phyloP scores from a whole-genome alignment of 1,284 basidiomycete genomes.

The Leccinum huronense region DNA sequence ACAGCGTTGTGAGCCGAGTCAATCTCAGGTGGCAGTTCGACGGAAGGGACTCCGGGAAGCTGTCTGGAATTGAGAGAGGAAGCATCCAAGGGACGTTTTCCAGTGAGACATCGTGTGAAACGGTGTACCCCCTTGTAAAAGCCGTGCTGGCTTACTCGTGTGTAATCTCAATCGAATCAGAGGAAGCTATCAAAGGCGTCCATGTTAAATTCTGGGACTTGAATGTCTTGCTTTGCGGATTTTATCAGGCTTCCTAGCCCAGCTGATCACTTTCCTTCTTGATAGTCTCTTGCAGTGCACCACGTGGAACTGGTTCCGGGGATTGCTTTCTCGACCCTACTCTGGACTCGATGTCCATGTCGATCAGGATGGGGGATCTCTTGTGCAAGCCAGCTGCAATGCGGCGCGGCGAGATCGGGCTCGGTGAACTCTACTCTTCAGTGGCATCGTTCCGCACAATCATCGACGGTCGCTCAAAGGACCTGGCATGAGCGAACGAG shows the following conservation, averaged over 20 bases:
- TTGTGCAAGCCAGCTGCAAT: constrained; percentile 59
- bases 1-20: constrained; percentile 2
- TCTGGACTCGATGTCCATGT: constrained; percentile 76
- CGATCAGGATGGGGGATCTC: constrained; percentile 76
- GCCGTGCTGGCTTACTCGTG: constrained; percentile 11
- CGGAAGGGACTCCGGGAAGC: constrained; percentile 36
- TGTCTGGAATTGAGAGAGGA: constrained; percentile 35
- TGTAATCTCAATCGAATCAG: constrained; percentile 6
- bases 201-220: constrained; percentile 87
- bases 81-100: constrained; percentile 51
- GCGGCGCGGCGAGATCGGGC: constrained; percentile 42
- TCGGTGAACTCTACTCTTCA: constrained; percentile 34
- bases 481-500: constrained; percentile 79
- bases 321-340: constrained; percentile 59
- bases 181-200: constrained; percentile 45
- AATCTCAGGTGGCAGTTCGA: constrained; percentile 24
- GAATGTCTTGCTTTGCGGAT: constrained; percentile 81
- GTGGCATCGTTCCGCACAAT: constrained; percentile 18
- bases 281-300: constrained; percentile 33
- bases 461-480: constrained; percentile 74
- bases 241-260: constrained; percentile 82
- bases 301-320: constrained; percentile 35
- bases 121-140: constrained; percentile 18
- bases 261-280: constrained; percentile 57
- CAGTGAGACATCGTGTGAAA: constrained; percentile 54